Base-by-base conservation (phyloP, 108 stramenopile species). In the Cyclostephanos invisitatus region DNA sequence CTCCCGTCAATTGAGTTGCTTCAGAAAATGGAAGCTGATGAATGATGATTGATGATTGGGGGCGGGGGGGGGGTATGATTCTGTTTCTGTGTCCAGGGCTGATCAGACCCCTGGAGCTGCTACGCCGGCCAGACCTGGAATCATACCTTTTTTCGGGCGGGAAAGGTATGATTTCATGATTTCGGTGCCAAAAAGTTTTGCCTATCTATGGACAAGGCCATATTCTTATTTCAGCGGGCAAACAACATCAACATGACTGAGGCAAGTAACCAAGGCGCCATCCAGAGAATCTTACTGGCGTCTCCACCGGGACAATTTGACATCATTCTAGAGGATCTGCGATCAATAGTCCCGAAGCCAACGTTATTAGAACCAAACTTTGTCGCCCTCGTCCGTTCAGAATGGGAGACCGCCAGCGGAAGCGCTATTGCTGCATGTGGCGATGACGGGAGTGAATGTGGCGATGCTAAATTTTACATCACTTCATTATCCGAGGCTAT, bases 251-350 rank as follows among this genome's bases (percentile, higher is more conserved):
- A 15, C 44, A 46, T 46, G 44, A 46, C 44, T 15, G 44, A 46
- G 14, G 44, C 44, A 54, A 54, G 0, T 54, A 53, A 29, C 35
- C 66, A 53, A 54, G 29, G 25, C 68, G 40, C 73, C 32, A 58
- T 66, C 29, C 70, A 36, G 36, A 63, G 22, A 10, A 37, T 83
- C 24, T 72, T 86, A 18, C 18, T 81, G 11, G 75, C 82, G 17
- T 77, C 79, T 74, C 81, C 83, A 12, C 83, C 85, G n/a, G 86
- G 86, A 47, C 83, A 86, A 64, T 86, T 86, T 66, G 76, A 82
- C 58, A 63, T 64, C 22, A 56, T 86, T n/a, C 54, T 86, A 5
- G 65, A 78, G 36, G 81, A 74, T 78, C 14, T 82, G 11, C 37
- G 70, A 40, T 56, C 49, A 15, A 40, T 76, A 7, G 6, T 72